Conservation (phyloP, 129 eudicot species). For the Lactuca sativa region DNA sequence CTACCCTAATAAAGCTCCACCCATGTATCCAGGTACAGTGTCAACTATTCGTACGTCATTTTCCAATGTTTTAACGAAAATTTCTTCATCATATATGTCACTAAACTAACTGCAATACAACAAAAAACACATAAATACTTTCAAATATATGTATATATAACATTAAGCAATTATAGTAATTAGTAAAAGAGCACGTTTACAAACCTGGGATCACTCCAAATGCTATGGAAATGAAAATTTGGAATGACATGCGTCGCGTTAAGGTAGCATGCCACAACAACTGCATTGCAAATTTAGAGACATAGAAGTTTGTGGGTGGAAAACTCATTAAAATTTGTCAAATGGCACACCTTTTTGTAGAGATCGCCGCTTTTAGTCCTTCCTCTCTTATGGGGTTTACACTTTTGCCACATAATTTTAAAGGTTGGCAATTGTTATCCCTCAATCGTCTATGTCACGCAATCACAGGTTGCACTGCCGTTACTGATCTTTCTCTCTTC, state of each 20-base stretch:
- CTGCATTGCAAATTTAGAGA: constrained; percentile 90
- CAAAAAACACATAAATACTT: constrained; percentile 27
- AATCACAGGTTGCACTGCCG: constrained; percentile 28
- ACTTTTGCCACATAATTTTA: too few relatives aligned
- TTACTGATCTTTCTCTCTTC: too few relatives aligned
- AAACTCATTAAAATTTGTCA: too few relatives aligned
- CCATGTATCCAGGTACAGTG: too few relatives aligned
- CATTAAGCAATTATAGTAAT: background rate
- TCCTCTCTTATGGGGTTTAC: too few relatives aligned
- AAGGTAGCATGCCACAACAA: constrained; percentile 97
- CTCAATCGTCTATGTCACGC: constrained; percentile 31
- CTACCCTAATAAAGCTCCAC: too few relatives aligned
- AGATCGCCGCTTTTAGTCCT: too few relatives aligned
- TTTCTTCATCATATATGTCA: constrained; percentile 81
- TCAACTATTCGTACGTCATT: constrained; percentile 81
- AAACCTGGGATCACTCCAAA: constrained; percentile 98
- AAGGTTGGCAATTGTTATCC: too few relatives aligned
- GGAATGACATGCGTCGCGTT: constrained; percentile 97
- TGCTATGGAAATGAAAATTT: constrained; percentile 92
- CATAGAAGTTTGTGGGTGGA: too few relatives aligned
- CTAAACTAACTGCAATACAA: constrained; percentile 71
- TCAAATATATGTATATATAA: background rate
- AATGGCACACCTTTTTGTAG: too few relatives aligned
- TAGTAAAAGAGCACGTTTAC: constrained; percentile 9
- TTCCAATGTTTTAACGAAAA: constrained; percentile 58